Evolutionary conservation across 208 protist genomes (phyloP).

Genomic region (Leptomonas seymouri): DNA sequence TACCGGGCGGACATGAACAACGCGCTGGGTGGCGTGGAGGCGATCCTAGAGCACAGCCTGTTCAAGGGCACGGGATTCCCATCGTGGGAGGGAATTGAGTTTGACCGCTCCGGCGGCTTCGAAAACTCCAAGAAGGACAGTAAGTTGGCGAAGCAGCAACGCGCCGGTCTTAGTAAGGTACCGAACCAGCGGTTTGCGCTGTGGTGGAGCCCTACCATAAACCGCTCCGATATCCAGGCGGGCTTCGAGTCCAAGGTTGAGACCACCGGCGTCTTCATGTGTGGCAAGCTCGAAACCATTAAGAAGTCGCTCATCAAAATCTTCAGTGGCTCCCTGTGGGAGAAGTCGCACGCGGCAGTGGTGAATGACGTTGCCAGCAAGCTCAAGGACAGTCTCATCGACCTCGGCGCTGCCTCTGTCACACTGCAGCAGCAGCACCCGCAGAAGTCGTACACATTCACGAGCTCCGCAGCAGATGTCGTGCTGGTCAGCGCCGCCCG

Average conservation of each 20-base stretch:
- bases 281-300: constrained; percentile 99
- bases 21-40: constrained; percentile 99
- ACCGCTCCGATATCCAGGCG: constrained; percentile 99
- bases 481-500: constrained; percentile 97
- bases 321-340: constrained; percentile 99
- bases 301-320: constrained; percentile 99
- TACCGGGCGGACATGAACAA: constrained; percentile 99
- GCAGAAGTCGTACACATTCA: constrained; percentile 93
- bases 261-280: constrained; percentile 99
- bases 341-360: constrained; percentile 99
- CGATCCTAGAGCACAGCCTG: constrained; percentile 99
- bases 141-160: constrained; percentile 99
- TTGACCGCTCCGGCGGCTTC: constrained; percentile 99
- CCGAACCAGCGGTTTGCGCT: constrained; percentile 99
- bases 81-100: constrained; percentile 99
- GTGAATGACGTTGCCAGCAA: constrained; percentile 99
- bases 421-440: constrained; percentile 98
- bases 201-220: constrained; percentile 99
- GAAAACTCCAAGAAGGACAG: constrained; percentile 99
- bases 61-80: constrained; percentile 99
- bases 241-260: constrained; percentile 99
- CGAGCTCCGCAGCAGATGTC: constrained; percentile 95
- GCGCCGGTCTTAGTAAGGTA: constrained; percentile 99
- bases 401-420: constrained; percentile 98
- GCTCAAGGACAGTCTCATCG: constrained; percentile 98